Conservation (phyloP, 1,139 yeast genomes). For the Lodderomyces beijingensis region DNA sequence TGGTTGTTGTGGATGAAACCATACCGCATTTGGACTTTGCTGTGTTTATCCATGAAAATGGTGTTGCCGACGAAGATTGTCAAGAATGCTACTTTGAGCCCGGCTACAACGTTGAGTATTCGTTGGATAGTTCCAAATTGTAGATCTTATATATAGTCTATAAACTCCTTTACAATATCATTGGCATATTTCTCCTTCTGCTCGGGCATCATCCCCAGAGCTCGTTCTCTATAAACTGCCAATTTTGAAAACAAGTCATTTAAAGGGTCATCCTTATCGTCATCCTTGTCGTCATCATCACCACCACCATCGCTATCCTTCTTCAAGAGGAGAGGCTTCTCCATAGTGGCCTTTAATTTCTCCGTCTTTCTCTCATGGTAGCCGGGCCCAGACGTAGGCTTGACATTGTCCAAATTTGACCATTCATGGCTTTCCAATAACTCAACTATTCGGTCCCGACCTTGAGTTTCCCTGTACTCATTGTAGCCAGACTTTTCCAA, state of each 20-base stretch:
- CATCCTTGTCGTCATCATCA: not conserved
- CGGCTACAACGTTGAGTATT: constrained; percentile 42
- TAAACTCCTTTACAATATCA: constrained; percentile 31
- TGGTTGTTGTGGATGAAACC: constrained; percentile 65
- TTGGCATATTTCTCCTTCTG: constrained; percentile 30
- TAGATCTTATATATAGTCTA: constrained; percentile 28
- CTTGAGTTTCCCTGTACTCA: constrained; percentile 25
- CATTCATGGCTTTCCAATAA: constrained; percentile 40
- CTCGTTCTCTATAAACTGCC: constrained; percentile 27
- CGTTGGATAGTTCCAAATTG: constrained; percentile 9
- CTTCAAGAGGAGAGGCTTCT: no score
- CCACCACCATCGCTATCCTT: not conserved
- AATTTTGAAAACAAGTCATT: not conserved
- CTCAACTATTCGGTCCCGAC: constrained; percentile 30
- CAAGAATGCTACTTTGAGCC: constrained; percentile 74
- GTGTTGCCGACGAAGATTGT: constrained; percentile 74
- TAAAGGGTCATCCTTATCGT: not conserved
- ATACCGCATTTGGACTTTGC: constrained; percentile 68
- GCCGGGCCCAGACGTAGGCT: constrained; percentile 9
- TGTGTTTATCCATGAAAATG: constrained; percentile 80
- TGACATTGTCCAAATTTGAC: constrained; percentile 20
- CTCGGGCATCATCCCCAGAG: constrained; percentile 19
- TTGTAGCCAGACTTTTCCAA: constrained; percentile 21
- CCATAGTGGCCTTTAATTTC: constrained; percentile 12
- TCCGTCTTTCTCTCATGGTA: constrained; percentile 19